Evolutionary conservation across 371 early-diverging fungal species (phyloP), one percentile per base, ranked within the genome.

Genomic region (Dinochytrium kinnereticum): DNA sequence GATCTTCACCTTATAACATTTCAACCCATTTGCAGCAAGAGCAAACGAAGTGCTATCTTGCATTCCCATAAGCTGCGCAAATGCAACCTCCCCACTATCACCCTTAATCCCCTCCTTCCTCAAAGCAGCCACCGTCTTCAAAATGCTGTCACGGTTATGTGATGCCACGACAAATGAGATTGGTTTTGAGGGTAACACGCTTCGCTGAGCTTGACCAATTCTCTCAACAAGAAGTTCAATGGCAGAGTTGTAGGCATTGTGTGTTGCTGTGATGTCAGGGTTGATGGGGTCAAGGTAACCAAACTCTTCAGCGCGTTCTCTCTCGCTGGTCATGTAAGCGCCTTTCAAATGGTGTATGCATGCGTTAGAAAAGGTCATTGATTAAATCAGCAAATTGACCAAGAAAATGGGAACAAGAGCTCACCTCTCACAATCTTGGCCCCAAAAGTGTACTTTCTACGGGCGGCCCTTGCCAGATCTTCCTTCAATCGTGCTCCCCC

Each of bases 51-150:
- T 87, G 49, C 87, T 88, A 79, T 95, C 95, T 72, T 92, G 89
- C 96, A 96, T 96, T 44, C 95, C 95, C 81, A 90, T 89, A 70
- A 98, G 83, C 86, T 98, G 98, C 0, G 94, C 98, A 84, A 98
- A 96, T 73, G 89, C 86, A 38, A 98, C 94, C n/a, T 89, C 77
- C 71, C 90, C 91, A 24, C 87, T 80, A 2, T 88, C 80, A 1
- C 59, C 64, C 61, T 83, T 70, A 13, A 95, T 78, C 17, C 82
- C 82, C 37, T 88, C 81, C 59, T 84, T 79, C 71, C 88, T 87
- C 92, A 95, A 88, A 68, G 86, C 86, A 57, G 40, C 65, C 40
- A 72, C 73, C 13, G 73, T 59, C 49, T 82, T 78, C 68, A 86
- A 81, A 53, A 95, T 89, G 5, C 94, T 93, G 51, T 90, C 89